Percentiles rank a stretch among this genome's conserved stretches.
Conservation (phyloP, 208 protist species). For the Leishmania arabica region DNA sequence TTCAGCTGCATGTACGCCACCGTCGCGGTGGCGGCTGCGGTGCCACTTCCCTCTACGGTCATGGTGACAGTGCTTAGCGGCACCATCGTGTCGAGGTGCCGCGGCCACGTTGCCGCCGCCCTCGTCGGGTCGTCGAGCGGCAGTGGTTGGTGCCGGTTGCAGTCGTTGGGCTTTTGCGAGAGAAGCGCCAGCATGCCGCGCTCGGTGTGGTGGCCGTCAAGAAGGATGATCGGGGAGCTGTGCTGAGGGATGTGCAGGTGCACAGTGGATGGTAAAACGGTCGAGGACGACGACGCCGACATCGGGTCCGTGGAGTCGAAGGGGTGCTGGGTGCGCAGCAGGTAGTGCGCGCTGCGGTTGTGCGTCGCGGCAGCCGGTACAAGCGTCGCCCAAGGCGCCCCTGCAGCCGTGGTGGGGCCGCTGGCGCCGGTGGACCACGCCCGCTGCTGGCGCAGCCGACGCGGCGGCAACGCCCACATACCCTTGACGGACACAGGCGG, state of each 20-base stretch:
- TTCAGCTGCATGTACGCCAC: constrained; percentile 66
- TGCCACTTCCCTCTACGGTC: constrained; percentile 7
- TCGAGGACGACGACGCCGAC: background rate
- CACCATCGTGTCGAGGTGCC: constrained; percentile 59
- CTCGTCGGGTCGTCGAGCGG: constrained; percentile 20
- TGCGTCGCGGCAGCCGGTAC: constrained; percentile 26
- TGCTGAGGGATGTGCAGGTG: constrained; percentile 56
- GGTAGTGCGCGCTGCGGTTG: constrained; percentile 33
- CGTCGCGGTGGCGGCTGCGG: background rate
- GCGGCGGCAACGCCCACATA: constrained; percentile 68
- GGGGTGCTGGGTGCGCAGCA: constrained; percentile 11
- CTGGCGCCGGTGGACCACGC: too few species aligned
- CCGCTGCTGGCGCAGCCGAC: constrained; percentile 10
- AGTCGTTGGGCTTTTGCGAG: constrained; percentile 30
- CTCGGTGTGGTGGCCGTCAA: constrained; percentile 51
- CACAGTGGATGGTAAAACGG: constrained; percentile 2
- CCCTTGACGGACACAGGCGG: constrained; percentile 46
- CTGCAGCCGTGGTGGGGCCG: too few species aligned
- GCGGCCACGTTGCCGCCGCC: constrained; percentile 17
- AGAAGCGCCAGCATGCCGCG: constrained; percentile 68
- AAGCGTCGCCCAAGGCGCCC: constrained; percentile 5
- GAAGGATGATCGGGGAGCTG: constrained; percentile 55
- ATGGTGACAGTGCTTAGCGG: constrained; percentile 49
- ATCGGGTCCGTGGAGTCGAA: constrained; percentile 9
- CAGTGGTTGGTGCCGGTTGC: constrained; percentile 41